A percentile compares a stretch with the other conserved stretches of the same genome.
phyloP scores from a whole-genome alignment of 1,139 yeast genomes.

The Yamadazyma buinensis region DNA sequence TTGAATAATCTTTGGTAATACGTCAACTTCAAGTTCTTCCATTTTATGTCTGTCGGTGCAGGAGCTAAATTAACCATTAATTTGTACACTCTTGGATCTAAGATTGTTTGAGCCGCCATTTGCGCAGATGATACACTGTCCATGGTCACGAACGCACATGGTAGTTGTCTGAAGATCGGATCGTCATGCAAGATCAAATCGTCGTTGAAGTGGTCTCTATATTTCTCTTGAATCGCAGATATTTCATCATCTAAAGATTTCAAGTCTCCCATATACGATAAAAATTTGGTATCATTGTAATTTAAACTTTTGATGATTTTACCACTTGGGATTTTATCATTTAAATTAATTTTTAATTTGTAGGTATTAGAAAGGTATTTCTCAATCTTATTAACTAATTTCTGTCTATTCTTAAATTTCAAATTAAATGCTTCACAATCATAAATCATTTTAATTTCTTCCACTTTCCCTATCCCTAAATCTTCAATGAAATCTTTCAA shows the following conservation, averaged over 20 bases:
- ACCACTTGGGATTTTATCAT: constrained; percentile 29
- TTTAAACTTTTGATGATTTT: constrained; percentile 17
- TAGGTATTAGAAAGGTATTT: constrained; percentile 41
- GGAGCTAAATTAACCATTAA: constrained; percentile 72
- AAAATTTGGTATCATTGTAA: constrained; percentile 8
- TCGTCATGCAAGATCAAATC: constrained; percentile 15
- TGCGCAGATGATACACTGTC: constrained; percentile 82
- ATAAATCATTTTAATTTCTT: constrained; percentile 50
- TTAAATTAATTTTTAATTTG: constrained; percentile 44
- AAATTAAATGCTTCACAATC: constrained; percentile 50
- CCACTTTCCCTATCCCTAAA: constrained; percentile 58
- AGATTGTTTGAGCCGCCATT: constrained; percentile 79
- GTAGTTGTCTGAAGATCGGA: constrained; percentile 34
- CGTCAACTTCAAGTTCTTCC: constrained; percentile 68
- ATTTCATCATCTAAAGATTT: constrained; percentile 27
- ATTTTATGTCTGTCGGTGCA: constrained; percentile 74
- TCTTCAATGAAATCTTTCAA: constrained; percentile 56
- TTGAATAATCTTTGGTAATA: constrained; percentile 52
- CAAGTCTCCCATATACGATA: constrained; percentile 20
- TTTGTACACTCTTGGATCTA: constrained; percentile 73
- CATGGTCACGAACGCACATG: constrained; percentile 79
- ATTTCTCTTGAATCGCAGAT: constrained; percentile 26
- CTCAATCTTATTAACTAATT: constrained; percentile 38
- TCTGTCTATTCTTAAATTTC: constrained; percentile 35
- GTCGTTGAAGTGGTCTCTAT: constrained; percentile 12